phyloP scores from a whole-genome alignment of 2,329 filamentous ascomycete genomes.

The Colletotrichum sojae region DNA sequence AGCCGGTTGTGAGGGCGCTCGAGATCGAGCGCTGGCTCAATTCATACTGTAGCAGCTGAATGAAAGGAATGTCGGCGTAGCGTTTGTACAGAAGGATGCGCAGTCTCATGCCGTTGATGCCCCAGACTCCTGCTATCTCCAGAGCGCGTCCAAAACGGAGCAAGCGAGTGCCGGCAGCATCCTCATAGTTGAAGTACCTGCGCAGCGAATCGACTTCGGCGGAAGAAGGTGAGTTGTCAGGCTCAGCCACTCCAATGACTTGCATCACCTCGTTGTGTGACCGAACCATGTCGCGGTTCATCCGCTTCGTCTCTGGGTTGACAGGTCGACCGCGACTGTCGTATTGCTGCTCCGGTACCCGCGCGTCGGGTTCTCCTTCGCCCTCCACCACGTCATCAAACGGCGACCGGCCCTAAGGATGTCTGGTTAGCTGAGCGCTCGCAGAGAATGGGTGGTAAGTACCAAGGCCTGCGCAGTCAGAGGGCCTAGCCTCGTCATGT shows the following conservation, averaged over 20 bases:
- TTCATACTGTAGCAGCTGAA: conserved; percentile 57
- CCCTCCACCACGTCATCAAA: conserved; percentile 71
- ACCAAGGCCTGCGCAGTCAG: conserved; percentile 71
- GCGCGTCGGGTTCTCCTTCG: conserved; percentile 58
- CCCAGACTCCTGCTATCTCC: conserved; percentile 64
- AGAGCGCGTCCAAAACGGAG: conserved; percentile 52
- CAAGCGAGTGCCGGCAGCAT: conserved; percentile 58
- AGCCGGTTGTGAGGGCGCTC: conserved; percentile 53
- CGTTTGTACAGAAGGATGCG: conserved; percentile 69
- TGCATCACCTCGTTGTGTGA: conserved; percentile 76
- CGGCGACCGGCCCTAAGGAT: conserved; percentile 68
- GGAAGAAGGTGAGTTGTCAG: conserved; percentile 61
- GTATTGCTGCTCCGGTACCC: conserved; percentile 63
- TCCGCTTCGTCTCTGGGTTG: conserved; percentile 67
- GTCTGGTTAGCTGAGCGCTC: not conserved
- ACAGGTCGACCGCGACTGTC: conserved; percentile 70
- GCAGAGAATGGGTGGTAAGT: conserved; percentile 21
- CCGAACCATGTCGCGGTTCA: conserved; percentile 71
- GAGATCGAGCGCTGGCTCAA: conserved; percentile 49
- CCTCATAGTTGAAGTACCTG: conserved; percentile 63
- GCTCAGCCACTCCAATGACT: conserved; percentile 73
- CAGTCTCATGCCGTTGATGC: conserved; percentile 66
- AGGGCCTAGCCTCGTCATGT: conserved; percentile 55
- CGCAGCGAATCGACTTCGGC: conserved; percentile 58
- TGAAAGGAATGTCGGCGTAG: conserved; percentile 65